Conservation (phyloP, 176 grass and related monocot species). For the Oropetium thomaeum region DNA sequence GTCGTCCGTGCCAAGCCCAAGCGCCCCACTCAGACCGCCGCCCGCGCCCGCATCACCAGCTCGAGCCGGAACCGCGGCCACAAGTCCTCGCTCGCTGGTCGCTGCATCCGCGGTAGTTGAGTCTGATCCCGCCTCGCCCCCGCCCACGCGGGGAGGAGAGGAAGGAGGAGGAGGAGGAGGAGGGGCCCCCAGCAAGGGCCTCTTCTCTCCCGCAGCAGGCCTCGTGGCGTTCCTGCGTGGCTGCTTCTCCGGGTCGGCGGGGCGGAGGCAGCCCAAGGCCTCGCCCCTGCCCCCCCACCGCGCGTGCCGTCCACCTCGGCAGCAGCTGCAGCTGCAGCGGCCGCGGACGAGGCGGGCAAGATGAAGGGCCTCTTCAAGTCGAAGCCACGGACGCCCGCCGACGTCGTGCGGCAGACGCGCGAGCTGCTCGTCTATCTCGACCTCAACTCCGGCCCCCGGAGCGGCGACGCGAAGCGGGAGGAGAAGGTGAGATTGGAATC, state of each 20-base stretch:
- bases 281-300: constrained; percentile 41
- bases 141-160: background rate
- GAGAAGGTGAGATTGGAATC: constrained; percentile 73
- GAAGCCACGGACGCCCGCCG: constrained; percentile 75
- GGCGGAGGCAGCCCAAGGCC: constrained; percentile 44
- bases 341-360: constrained; percentile 45
- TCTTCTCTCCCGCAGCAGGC: background rate
- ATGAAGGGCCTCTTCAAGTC: constrained; percentile 98
- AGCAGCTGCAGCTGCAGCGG: background rate
- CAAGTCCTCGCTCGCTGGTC: background rate
- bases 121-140: background rate
- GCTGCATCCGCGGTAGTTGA: background rate
- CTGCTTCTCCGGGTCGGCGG: constrained; percentile 54
- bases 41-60: constrained; percentile 18
- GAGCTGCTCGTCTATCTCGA: constrained; percentile 70
- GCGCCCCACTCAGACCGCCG: background rate
- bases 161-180: background rate
- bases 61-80: background rate
- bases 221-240: constrained; percentile 48
- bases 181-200: constrained; percentile 2
- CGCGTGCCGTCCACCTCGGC: constrained; percentile 15
- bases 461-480: constrained; percentile 62
- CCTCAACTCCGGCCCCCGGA: constrained; percentile 34
- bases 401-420: constrained; percentile 77
- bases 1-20: background rate